These are phyloP conservation scores for Linnemannia zychae DNA, from an alignment of 192 early-diverging fungal genomes.

Conservation along the genomic window DNA sequence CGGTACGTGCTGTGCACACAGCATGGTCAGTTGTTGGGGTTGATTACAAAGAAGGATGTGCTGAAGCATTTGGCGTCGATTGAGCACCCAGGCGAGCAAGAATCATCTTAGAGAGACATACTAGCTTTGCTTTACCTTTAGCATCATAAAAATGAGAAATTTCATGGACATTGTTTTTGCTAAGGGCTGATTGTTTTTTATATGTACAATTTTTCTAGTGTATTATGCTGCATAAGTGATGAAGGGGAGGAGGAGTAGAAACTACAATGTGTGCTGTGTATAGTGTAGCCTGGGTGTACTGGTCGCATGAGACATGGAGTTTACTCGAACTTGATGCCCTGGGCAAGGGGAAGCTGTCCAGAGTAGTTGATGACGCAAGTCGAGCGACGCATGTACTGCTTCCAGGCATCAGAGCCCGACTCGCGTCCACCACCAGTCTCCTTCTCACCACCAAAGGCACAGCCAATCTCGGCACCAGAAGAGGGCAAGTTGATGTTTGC, in stretches of 20 bases:
- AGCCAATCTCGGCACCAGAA: conserved; percentile 97
- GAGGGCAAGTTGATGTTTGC: conserved; percentile 98
- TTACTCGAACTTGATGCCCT: conserved; percentile 96
- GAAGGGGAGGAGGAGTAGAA: background rate
- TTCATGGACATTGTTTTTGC: background rate
- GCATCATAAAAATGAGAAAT: background rate
- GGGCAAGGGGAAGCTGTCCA: conserved; percentile 89
- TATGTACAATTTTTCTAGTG: conserved; percentile 7
- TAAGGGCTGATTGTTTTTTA: background rate
- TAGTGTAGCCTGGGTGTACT: background rate
- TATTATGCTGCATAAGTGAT: conserved; percentile 6
- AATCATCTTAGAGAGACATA: conserved; percentile 14
- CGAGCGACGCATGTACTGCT: conserved; percentile 69
- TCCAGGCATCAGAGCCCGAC: conserved; percentile 93
- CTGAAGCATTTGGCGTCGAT: conserved; percentile 63
- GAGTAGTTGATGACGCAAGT: conserved; percentile 89
- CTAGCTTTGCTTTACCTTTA: background rate
- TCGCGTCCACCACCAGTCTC: conserved; percentile 96
- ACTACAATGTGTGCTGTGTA: background rate
- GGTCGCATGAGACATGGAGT: background rate
- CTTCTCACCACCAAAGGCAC: conserved; percentile 98
- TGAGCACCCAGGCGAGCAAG: conserved; percentile 48
- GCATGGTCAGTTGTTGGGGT: conserved; percentile 69
- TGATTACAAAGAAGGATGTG: conserved; percentile 83
- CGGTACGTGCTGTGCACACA: conserved; percentile 73